Base-by-base conservation (phyloP, 2,329 filamentous ascomycete species). In the Colletotrichum lindemuthianum region DNA sequence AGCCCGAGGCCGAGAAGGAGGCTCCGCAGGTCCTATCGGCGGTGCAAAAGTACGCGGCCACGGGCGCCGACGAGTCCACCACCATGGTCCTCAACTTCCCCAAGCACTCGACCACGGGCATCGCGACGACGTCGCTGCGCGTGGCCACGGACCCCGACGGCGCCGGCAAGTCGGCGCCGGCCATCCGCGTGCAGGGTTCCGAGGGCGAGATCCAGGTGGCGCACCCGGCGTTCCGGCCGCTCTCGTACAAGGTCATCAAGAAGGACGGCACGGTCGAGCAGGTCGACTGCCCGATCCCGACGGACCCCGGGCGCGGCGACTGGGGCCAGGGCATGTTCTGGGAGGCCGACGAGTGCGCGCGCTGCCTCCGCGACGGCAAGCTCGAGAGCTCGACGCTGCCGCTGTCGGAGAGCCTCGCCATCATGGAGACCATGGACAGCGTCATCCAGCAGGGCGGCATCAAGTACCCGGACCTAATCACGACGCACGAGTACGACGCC, bases 271-370 rank as follows among this genome's bases (percentile, higher is more conserved):
- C 80, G 53, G 74, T 81, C 34, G 83, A 86, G 70, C 75, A 82
- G 11, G 79, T 87, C 54, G 80, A 85, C 69, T 85, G 80, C 72
- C 82, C 84, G 11, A 82, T 86, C 47, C 85, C 86, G 44, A 73
- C 74, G 59, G 85, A 88, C 70, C 70, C 76, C 32, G 79, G 77
- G 68, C 78, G 81, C 37, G 73, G 78, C 33, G 69, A 72, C 68
- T 84, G 79, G 78, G 92, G 92, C 10, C 90, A 92, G 68, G 93
- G 92, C 53, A 96, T 96, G 92, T 96, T 92, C 79, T 95, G 90
- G 90, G 91, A 94, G 76, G 92, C 92, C 1, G 92, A 94, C 74
- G 92, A 93, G 80, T 90, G 87, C 68, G 92, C 90, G 34, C 83
- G 89, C 49, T 92, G 90, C 69, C 73, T 97, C 61, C 83, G 90